Evolutionary conservation across 2,329 filamentous ascomycete species (phyloP).

Genomic region (Epicoccum nigrum): DNA sequence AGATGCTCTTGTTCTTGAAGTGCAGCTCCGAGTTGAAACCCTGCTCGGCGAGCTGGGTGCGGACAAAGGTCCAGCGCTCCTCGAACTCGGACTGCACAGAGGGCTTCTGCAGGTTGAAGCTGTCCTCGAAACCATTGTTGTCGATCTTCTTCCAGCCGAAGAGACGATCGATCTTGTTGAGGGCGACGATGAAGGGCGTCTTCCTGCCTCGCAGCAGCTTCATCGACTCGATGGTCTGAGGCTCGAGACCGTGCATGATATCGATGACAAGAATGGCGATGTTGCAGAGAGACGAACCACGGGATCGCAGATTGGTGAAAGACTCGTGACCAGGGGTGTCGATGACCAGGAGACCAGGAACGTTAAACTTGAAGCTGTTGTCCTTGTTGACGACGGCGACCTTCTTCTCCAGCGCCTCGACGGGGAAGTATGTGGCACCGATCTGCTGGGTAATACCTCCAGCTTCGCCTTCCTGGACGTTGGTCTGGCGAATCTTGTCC

Average conservation of each 20-base stretch:
- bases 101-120: slow-evolving; percentile 86
- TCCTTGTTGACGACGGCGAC: slow-evolving; percentile 92
- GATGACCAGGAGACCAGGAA: slow-evolving; percentile 94
- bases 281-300: slow-evolving; percentile 98
- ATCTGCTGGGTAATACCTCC: slow-evolving; percentile 99
- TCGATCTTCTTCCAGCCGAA: slow-evolving; percentile 99
- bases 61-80: slow-evolving; percentile 87
- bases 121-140: slow-evolving; percentile 98
- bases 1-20: slow-evolving; percentile 98
- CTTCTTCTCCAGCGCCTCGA: slow-evolving; percentile 91
- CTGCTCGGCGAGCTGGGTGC: slow-evolving; percentile 92
- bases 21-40: slow-evolving; percentile 97
- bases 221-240: slow-evolving; percentile 97
- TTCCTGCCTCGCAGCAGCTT: slow-evolving; percentile 87
- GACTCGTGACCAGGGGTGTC: slow-evolving; percentile 99
- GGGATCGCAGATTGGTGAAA: slow-evolving; percentile 95
- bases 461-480: slow-evolving; percentile 98
- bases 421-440: slow-evolving; percentile 98
- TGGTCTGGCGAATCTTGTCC: slow-evolving; percentile 97
- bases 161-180: slow-evolving; percentile 99
- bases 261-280: slow-evolving; percentile 99
- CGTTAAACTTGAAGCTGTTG: slow-evolving; percentile 91
- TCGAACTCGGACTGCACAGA: slow-evolving; percentile 93
- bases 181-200: slow-evolving; percentile 96
- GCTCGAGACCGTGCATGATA: slow-evolving; percentile 99